phyloP scores from a whole-genome alignment of 208 protist genomes.

The Wallacemonas collosoma region DNA sequence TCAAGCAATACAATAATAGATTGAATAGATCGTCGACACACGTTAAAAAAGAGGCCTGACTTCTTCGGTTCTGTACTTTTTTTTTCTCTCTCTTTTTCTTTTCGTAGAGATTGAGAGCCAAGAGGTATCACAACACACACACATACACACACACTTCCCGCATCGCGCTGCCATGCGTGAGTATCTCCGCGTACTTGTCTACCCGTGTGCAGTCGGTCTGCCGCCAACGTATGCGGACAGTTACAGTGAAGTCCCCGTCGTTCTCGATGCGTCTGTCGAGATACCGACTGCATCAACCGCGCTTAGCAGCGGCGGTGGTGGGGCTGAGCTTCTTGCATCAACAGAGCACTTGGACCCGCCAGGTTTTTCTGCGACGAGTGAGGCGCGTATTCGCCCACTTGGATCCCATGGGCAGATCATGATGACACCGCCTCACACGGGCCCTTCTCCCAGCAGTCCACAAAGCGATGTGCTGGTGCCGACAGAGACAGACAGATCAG shows the following conservation, averaged over 20 bases:
- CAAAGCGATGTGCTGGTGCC: no score
- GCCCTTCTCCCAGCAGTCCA: background rate
- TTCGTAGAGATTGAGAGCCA: background rate
- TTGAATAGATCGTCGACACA: background rate
- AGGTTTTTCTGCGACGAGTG: background rate
- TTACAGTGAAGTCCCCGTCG: background rate
- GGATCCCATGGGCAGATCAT: background rate
- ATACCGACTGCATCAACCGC: background rate
- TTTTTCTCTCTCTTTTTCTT: background rate
- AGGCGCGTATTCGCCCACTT: background rate
- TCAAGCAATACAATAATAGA: background rate
- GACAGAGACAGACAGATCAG: no score
- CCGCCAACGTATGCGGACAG: constrained; percentile 9
- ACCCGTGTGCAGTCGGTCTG: constrained; percentile 12
- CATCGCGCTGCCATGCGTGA: constrained; percentile 4
- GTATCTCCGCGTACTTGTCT: constrained; percentile 10
- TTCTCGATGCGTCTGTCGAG: constrained; percentile 1
- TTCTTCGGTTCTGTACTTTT: no score
- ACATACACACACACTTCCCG: background rate
- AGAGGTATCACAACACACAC: background rate
- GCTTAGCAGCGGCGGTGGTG: background rate
- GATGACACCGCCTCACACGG: background rate
- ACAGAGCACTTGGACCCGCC: no score
- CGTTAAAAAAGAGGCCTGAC: no score
- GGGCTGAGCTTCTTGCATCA: background rate